Base-by-base conservation (phyloP, 1,284 basidiomycete species). In the Cutaneotrichosporon cavernicola region DNA sequence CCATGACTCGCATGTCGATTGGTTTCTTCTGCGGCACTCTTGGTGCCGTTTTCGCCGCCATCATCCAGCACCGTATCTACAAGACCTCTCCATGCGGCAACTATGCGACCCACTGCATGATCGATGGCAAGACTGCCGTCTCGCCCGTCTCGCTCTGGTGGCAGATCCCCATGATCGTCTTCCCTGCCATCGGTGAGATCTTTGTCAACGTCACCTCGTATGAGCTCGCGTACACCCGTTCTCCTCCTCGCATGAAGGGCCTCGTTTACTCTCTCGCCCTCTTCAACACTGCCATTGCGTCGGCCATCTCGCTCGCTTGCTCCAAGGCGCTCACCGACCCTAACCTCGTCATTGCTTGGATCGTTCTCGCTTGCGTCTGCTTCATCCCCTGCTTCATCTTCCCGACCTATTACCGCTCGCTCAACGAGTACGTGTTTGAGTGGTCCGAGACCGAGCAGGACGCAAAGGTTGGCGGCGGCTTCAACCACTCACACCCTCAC, bases 181-280 rank as follows among this genome's bases (percentile, higher is more conserved):
- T 84, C n/a, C 81, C 83, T 22, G 83, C 82, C 47, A 61, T 82
- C 56, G 82, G 80, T 21, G 83, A 84, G 71, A 72, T 84, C 43
- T 82, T 84, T 52, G 81, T 83, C 67, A 82, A 80, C 56, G 81
- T 84, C 62, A 83, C 82, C 26, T 77, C 78, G 50, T 81, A 83
- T 73, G 83, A 84, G 74, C 76, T 83, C 40, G 80, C 80, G 58
- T 83, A 83, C 73, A 82, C 82, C 43, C 73, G 78, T 31, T 74
- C 81, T 16, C 81, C 81, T 2, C 76, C 79, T 2, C 68, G 79
- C 58, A 82, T 82, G 81, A 81, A 81, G 73, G 77, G 73, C 57
- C 66, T 81, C 47, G 77, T 82, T 58, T 80, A 80, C 70, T 75
- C 77, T 43, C 49, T 78, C 61, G 74, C 77, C 64, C 73, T 84